Evolutionary conservation across 352 stramenopile genomes (phyloP).

Genomic region (Saprolegnia parasitica): DNA sequence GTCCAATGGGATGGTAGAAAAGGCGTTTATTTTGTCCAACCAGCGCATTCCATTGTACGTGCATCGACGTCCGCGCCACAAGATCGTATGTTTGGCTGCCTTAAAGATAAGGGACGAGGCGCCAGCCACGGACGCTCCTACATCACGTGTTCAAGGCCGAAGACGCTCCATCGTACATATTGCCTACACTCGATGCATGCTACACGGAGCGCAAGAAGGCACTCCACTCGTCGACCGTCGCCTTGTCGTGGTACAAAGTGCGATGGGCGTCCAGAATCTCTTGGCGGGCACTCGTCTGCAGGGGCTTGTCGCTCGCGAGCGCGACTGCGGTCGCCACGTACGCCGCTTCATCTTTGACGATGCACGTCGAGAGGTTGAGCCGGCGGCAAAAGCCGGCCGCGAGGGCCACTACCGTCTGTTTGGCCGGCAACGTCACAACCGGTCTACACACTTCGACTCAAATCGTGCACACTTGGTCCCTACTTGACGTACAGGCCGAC

Average conservation of each 20-base stretch:
- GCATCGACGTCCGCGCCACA: too few relatives aligned
- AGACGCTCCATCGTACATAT: too few relatives aligned
- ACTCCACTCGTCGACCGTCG: constrained; percentile 37
- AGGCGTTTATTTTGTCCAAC: too few relatives aligned
- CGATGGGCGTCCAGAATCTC: constrained; percentile 29
- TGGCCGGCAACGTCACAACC: constrained; percentile 50
- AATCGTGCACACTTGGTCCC: background rate
- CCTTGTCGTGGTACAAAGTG: constrained; percentile 33
- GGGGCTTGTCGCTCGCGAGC: constrained; percentile 34
- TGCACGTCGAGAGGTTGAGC: constrained; percentile 46
- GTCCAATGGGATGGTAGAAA: too few relatives aligned
- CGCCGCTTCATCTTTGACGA: constrained; percentile 38
- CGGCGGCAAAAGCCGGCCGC: constrained; percentile 55
- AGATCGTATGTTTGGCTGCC: too few relatives aligned
- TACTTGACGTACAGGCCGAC: constrained; percentile 57
- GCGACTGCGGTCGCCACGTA: constrained; percentile 39
- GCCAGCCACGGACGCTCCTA: too few relatives aligned
- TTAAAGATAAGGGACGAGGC: too few relatives aligned
- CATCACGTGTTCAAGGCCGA: too few relatives aligned
- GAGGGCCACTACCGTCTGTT: constrained; percentile 52
- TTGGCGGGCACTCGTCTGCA: constrained; percentile 16
- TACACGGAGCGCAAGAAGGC: constrained; percentile 33
- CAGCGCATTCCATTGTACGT: too few relatives aligned
- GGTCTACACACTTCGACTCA: constrained; percentile 33
- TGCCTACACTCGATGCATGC: too few relatives aligned